Evolutionary conservation across 1,139 yeast genomes (phyloP).

Genomic region (Kodamaea anthophila): DNA sequence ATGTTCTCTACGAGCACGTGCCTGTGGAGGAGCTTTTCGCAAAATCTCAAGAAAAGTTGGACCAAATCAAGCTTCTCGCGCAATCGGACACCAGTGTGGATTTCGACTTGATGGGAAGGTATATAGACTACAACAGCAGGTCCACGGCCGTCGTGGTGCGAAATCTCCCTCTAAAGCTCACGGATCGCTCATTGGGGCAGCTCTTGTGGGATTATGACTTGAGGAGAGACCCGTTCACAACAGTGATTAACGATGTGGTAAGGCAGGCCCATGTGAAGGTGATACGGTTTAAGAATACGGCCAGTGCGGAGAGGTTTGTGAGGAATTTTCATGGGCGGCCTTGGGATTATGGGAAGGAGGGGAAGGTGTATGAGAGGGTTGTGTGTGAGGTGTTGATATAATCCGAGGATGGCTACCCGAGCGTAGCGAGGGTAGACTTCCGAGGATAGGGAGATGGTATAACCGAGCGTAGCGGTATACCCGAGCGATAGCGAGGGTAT

Average conservation of each 20-base stretch:
- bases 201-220: constrained; percentile 39
- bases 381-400: constrained; percentile 34
- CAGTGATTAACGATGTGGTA: constrained; percentile 22
- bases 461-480: too few relatives aligned
- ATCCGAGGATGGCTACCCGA: too few relatives aligned
- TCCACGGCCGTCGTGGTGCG: constrained; percentile 26
- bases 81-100: constrained; percentile 9
- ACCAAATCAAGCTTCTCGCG: constrained; percentile 7
- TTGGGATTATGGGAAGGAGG: constrained; percentile 32
- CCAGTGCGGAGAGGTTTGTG: constrained; percentile 49
- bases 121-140: constrained; percentile 10
- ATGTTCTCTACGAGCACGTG: constrained; percentile 4
- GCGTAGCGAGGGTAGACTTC: too few relatives aligned
- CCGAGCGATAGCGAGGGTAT: too few relatives aligned
- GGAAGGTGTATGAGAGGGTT: constrained; percentile 32
- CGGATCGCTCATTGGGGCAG: constrained; percentile 24
- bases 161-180: constrained; percentile 38
- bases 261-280: constrained; percentile 26
- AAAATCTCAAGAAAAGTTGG: constrained; percentile 9
- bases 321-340: constrained; percentile 48
- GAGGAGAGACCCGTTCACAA: constrained; percentile 16
- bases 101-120: constrained; percentile 10
- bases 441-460: too few relatives aligned
- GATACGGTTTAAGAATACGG: constrained; percentile 42
- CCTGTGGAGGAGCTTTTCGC: constrained; percentile 12